Percentiles rank a stretch among this genome's conserved stretches.
phyloP scores from a whole-genome alignment of 2,329 filamentous ascomycete species.

The Venturia effusa region DNA sequence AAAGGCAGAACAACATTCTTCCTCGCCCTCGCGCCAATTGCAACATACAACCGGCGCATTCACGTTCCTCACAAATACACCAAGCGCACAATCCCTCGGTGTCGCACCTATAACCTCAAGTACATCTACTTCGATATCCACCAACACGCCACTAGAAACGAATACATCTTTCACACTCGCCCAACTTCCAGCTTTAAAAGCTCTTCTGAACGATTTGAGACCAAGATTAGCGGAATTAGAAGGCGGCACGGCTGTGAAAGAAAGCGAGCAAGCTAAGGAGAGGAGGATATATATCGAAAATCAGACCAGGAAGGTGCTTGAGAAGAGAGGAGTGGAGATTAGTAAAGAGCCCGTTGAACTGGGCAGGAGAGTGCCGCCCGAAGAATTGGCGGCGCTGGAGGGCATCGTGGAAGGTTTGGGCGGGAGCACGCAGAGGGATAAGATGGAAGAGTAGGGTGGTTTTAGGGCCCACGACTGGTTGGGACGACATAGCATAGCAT shows the following conservation, averaged over 20 bases:
- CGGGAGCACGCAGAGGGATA: background rate
- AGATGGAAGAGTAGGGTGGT: constrained; percentile 2
- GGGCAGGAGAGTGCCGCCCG: constrained; percentile 20
- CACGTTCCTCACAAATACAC: constrained; percentile 45
- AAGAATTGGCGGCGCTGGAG: constrained; percentile 28
- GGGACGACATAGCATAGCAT: constrained; percentile 20
- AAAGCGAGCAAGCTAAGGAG: constrained; percentile 48
- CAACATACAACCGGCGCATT: constrained; percentile 26
- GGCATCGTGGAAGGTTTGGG: constrained; percentile 18
- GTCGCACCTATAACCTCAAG: constrained; percentile 27
- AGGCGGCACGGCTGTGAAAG: constrained; percentile 22
- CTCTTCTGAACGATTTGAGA: constrained; percentile 56
- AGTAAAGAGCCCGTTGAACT: constrained; percentile 20
- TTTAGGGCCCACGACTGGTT: background rate
- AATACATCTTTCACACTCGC: constrained; percentile 70
- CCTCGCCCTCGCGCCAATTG: constrained; percentile 8
- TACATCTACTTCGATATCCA: constrained; percentile 21
- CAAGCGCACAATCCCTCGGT: constrained; percentile 35
- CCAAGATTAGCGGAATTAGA: constrained; percentile 46
- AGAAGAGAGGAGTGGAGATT: constrained; percentile 55
- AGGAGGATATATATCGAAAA: constrained; percentile 74
- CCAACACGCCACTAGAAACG: constrained; percentile 46
- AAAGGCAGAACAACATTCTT: constrained; percentile 11
- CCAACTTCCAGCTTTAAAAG: constrained; percentile 69
- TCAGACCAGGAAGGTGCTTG: constrained; percentile 65